A percentile compares a stretch with the other conserved stretches of the same genome.
These are phyloP conservation scores for Nepenthes alata DNA, from an alignment of 179 eudicot genomes.

Conservation along the genomic window DNA sequence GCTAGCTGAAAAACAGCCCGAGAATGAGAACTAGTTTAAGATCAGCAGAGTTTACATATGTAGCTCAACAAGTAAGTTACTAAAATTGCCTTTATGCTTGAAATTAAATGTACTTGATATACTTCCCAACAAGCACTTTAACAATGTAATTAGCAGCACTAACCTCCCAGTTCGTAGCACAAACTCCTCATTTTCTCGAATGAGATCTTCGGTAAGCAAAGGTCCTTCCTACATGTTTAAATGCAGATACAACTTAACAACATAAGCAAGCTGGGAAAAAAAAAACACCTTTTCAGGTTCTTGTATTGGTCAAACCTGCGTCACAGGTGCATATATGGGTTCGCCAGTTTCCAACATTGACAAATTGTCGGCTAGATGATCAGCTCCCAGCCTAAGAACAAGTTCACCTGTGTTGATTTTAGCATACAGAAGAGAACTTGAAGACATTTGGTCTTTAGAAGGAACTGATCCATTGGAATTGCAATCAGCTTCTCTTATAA, in stretches of 20 bases:
- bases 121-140: not conserved
- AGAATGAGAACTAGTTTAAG: too few species aligned
- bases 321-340: conserved; percentile 65
- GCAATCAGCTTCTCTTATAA: conserved; percentile 30
- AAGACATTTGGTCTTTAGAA: conserved; percentile 24
- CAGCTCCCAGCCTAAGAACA: conserved; percentile 72
- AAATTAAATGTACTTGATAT: too few species aligned
- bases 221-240: conserved; percentile 59
- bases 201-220: conserved; percentile 80
- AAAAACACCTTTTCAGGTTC: not conserved
- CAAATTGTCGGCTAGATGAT: conserved; percentile 39
- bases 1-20: too few species aligned
- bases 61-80: too few species aligned
- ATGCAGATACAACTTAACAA: conserved; percentile 2
- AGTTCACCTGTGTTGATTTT: conserved; percentile 55
- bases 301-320: conserved; percentile 51
- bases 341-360: conserved; percentile 87
- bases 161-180: conserved; percentile 87
- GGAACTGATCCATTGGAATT: conserved; percentile 35
- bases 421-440: conserved; percentile 45
- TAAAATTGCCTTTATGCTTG: too few species aligned
- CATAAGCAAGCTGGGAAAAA: conserved; percentile 5
- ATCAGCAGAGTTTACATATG: too few species aligned
- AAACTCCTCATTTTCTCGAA: conserved; percentile 82
- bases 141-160: conserved; percentile 10